Evolutionary conservation across 306 rosid species (phyloP), one percentile per base, ranked within the genome.

Genomic region (Ormosia semicastrata): DNA sequence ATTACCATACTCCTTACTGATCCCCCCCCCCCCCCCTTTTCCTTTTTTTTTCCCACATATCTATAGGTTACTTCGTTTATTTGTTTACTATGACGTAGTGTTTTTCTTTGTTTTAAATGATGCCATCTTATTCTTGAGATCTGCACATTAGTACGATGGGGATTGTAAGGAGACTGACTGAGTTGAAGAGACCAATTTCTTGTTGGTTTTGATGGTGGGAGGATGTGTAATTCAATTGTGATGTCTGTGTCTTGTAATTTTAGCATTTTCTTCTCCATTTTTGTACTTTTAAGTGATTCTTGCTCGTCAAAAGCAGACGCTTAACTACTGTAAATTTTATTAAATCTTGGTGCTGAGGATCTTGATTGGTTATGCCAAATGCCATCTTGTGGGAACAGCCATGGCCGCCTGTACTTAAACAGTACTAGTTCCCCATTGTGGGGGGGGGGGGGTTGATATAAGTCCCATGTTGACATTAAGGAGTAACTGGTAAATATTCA

Each of bases 1-100:
- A 95, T 84, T 90, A 93, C 86, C 82, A 93, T 52, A 34, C 92
- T 78, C 94, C 97, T 50, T 86, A 88, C 80, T 95, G 94, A 95
- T 70, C 41, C 49, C 43, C 10, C 73, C 54, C 47, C 15, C 58
- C 72, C 54, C 18, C 62, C 24, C 24, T 24, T 24, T 24, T 17
- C 14, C 72, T 43, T 40, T 71, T 37, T 40, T 66, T 77, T 80
- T 66, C 60, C 80, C 85, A 78, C 82, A 85, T 71, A 73, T 75
- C 85, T 73, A 82, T 86, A 85, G 82, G 81, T 81, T 86, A 82
- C 74, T 75, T 74, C 40, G 80, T 71, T 90, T 75, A 73, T 83
- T 80, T 82, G 62, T 67, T 79, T 84, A 80, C 85, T 80, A 66
- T 89, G 89, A 81, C 87, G 50, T 82, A 85, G 88, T 80, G 63